Base-by-base conservation (phyloP, 2,329 filamentous ascomycete genomes). In the Coleophoma eucalyptorum region DNA sequence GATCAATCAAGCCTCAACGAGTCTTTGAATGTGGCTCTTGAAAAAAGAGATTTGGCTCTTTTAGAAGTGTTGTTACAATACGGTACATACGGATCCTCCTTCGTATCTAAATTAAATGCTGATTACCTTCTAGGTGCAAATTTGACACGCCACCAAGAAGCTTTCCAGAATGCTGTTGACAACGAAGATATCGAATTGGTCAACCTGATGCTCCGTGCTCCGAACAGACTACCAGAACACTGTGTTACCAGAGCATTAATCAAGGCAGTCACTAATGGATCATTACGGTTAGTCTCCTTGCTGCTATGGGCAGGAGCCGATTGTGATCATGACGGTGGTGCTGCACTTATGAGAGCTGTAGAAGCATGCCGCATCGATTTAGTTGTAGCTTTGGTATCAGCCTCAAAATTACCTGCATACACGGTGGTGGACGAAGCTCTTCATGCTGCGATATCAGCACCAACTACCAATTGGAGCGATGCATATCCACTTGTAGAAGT, bases 401-500 rank as follows among this genome's bases (percentile, higher is more conserved):
- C 78, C 12, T 71, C 71, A 46, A 74, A 69, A 20, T 79, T 80
- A 1, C 81, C 81, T 1, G 68, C 72, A 15, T 68, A 70, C 2
- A 67, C 69, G 0, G 71, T 71, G 0, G 63, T 85, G 3, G 73
- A 78, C 49, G 72, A 75, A 20, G 76, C 78, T 11, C 79, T 84
- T 38, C 66, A 67, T 2, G 61, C 70, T 5, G 65, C 83, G 1
- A 72, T 78, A 51, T 62, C 69, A 1, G 72, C 76, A 45, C 61
- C 72, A 2, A 71, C 72, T 2, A 69, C 80, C 16, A 71, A 70
- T 5, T 73, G 75, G 0, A 70, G 73, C 31, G 72, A 76, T 32
- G 81, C 78, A 58, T 64, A 79, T 40, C 71, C 72, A 2, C 67
- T 84, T 54, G 70, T 77, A 0, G 80, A 85, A 59, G 66, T 81